Conservation (phyloP, 1,284 basidiomycete genomes). For the Ganoderma multipileum region DNA sequence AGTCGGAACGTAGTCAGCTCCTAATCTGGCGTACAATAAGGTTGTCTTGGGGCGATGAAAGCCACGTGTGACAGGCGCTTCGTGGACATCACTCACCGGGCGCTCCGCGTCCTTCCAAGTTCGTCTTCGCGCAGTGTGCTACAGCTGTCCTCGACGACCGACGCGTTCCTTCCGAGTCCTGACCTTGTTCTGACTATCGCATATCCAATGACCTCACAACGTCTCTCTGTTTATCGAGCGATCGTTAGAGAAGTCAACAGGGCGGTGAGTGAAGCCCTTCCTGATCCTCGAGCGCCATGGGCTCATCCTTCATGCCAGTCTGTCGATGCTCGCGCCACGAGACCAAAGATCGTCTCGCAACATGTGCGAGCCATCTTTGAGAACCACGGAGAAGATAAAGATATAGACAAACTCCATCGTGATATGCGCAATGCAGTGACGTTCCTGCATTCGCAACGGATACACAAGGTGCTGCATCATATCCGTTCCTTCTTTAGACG, state of each 20-base stretch:
- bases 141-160: neutral
- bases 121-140: neutral
- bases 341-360: constrained; percentile 52
- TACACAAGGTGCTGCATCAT: constrained; percentile 53
- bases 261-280: constrained; percentile 41
- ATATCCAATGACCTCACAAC: constrained; percentile 24
- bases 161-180: neutral
- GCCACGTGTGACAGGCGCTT: constrained; percentile 2
- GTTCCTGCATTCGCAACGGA: constrained; percentile 76
- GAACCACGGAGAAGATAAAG: constrained; percentile 40
- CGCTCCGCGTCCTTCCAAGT: neutral
- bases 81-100: too few species aligned
- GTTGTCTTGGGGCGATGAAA: too few species aligned
- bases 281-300: neutral
- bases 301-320: constrained; percentile 44
- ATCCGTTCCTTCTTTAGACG: neutral
- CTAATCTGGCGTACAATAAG: constrained; percentile 18
- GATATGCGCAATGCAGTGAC: constrained; percentile 72
- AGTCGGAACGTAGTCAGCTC: neutral
- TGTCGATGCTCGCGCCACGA: constrained; percentile 48
- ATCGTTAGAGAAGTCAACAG: constrained; percentile 51
- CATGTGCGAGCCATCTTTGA: constrained; percentile 70
- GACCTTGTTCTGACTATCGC: too few species aligned
- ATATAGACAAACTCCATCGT: constrained; percentile 42
- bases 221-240: constrained; percentile 47